Evolutionary conservation across 169 alveolate species (phyloP), one percentile per base, ranked within the genome.

Genomic region (Cryptosporidium muris): DNA sequence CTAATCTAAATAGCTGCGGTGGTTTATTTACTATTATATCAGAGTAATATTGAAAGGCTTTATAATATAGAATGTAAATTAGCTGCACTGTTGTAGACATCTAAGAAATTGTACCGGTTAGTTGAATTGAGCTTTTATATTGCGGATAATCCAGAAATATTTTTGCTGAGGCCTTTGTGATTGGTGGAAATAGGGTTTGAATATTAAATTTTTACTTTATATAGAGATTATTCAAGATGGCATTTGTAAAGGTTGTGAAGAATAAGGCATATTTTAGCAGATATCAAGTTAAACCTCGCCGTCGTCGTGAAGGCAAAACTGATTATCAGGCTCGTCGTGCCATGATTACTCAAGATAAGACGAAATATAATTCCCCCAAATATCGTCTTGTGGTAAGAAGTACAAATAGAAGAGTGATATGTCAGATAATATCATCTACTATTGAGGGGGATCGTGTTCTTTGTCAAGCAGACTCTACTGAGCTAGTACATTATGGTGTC

Each of bases 231-330:
- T 11, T 37, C 38, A 68, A 90, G 66, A 97, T 97, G 99, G 98
- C 97, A 66, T 98, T 97, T 94, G 97, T 97, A 47, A 97, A 98
- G 92, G 95, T 95, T 81, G 94, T 96, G 62, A 98, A 98, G 96
- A 97, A 94, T 88, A 96, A 93, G 91, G 99, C 99, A 65, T 98
- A 98, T 95, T 98, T 95, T 95, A 97, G 96, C 92, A 97, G 99
- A 90, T 98, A 92, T 95, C 99, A 98, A 94, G 99, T 97, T 89
- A 96, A 97, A 91, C 96, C 94, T 94, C 97, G 99, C 93, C 95
- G 99, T 89, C 95, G 99, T 93, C 95, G 99, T 80, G 99, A 97
- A 97, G 99, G 99, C 52, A 97, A 97, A 96, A 98, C 99, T 37
- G 99, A 98, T 91, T 98, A 98, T 94, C 95, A 95, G 82, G 99